These are phyloP conservation scores for Acacia confusa DNA, from an alignment of 306 rosid genomes.

Conservation along the genomic window DNA sequence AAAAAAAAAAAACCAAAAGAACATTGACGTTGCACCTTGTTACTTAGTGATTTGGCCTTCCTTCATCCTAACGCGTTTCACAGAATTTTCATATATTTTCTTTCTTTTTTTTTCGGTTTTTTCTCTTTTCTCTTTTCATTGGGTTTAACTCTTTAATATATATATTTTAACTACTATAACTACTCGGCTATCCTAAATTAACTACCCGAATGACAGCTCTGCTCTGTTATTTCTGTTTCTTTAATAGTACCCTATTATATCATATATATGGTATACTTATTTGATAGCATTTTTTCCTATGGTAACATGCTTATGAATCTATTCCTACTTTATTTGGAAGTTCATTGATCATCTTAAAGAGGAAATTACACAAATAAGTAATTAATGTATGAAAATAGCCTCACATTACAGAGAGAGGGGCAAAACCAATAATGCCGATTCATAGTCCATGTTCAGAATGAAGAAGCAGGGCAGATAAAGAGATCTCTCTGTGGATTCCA, in stretches of 20 bases:
- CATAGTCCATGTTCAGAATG: not conserved
- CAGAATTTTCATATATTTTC: too few relatives aligned
- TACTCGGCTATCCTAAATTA: too few relatives aligned
- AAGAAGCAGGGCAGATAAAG: not conserved
- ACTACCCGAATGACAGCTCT: not conserved
- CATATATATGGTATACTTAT: not conserved
- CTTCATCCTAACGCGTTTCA: too few relatives aligned
- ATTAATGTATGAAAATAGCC: not conserved
- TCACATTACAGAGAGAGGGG: not conserved
- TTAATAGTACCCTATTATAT: not conserved
- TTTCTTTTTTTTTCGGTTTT: too few relatives aligned
- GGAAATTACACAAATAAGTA: not conserved
- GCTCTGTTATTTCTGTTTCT: not conserved
- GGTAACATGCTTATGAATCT: too few relatives aligned
- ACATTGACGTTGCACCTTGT: not conserved
- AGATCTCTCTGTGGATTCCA: not conserved
- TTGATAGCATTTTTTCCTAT: not conserved
- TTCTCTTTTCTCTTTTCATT: too few relatives aligned
- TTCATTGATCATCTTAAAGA: not conserved
- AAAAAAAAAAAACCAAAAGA: too few relatives aligned
- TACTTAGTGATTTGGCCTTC: too few relatives aligned
- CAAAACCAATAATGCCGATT: not conserved
- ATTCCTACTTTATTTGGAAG: not conserved
- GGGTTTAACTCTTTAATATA: not conserved
- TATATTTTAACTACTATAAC: too few relatives aligned